Evolutionary conservation across 139 green algal genomes (phyloP).

Genomic region (Chloropicon primus): DNA sequence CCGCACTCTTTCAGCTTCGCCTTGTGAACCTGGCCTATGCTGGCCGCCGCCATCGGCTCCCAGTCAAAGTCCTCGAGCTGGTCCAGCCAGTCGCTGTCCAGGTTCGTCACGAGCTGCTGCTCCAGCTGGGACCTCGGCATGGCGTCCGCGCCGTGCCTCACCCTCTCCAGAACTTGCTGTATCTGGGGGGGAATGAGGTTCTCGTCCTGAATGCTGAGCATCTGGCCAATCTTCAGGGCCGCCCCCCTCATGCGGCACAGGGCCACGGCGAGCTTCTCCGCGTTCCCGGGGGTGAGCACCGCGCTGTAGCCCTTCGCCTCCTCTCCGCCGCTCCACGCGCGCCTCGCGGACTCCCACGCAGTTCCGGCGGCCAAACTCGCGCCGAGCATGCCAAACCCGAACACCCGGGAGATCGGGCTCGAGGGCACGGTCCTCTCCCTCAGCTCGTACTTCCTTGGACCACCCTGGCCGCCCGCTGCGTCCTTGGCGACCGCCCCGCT

Average conservation of each 20-base stretch:
- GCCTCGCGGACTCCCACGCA: slow-evolving; percentile 27
- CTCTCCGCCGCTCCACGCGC: slow-evolving; percentile 1
- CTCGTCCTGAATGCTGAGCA: slow-evolving; percentile 94
- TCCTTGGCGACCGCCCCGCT: no score
- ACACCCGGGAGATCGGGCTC: slow-evolving; percentile 44
- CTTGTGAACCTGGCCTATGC: slow-evolving; percentile 76
- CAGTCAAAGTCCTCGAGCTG: slow-evolving; percentile 49
- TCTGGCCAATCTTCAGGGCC: slow-evolving; percentile 92
- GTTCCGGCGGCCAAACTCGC: slow-evolving; percentile 54
- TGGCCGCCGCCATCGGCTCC: slow-evolving; percentile 69
- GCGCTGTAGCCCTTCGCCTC: background rate
- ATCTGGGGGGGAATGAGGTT: slow-evolving; percentile 67
- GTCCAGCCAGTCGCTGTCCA: slow-evolving; percentile 57
- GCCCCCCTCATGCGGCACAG: slow-evolving; percentile 84
- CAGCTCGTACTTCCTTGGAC: slow-evolving; percentile 1
- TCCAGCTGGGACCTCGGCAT: slow-evolving; percentile 85
- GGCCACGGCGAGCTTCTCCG: slow-evolving; percentile 72
- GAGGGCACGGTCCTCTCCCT: slow-evolving; percentile 53
- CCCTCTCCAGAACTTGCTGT: slow-evolving; percentile 67
- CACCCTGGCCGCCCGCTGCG: no score
- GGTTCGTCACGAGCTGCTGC: slow-evolving; percentile 44
- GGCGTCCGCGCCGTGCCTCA: slow-evolving; percentile 69
- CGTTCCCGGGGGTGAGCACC: slow-evolving; percentile 63
- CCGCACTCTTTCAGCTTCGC: slow-evolving; percentile 49
- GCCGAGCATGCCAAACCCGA: slow-evolving; percentile 73